Evolutionary conservation across 208 protist species (phyloP).

Genomic region (Jaenimonas drosophilae): DNA sequence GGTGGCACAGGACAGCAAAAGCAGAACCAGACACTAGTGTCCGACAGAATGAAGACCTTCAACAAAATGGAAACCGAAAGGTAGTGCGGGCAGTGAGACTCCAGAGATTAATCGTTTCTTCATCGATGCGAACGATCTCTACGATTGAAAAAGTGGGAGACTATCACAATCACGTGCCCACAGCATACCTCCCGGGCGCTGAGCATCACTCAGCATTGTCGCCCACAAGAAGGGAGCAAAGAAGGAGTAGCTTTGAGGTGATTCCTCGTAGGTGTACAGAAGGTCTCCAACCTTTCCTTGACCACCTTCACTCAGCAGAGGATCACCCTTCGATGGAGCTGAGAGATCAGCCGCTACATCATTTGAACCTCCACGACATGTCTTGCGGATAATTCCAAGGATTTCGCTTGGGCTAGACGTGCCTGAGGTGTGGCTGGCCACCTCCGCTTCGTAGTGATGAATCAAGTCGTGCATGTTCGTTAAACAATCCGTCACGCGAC

Average conservation of each 20-base stretch:
- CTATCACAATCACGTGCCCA: slow-evolving; percentile 29
- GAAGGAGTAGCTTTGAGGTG: slow-evolving; percentile 68
- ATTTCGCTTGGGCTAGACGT: slow-evolving; percentile 3
- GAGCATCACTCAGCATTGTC: slow-evolving; percentile 40
- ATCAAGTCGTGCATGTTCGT: slow-evolving; percentile 12
- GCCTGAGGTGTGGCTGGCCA: slow-evolving; percentile 17
- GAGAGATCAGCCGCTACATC: too few relatives aligned
- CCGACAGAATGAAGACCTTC: too few relatives aligned
- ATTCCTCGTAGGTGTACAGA: slow-evolving; percentile 74
- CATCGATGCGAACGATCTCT: too few relatives aligned
- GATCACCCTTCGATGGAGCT: too few relatives aligned
- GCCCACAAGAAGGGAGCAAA: slow-evolving; percentile 81
- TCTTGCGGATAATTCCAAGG: not conserved
- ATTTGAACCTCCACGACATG: too few relatives aligned
- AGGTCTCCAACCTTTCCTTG: slow-evolving; percentile 14
- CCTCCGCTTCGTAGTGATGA: slow-evolving; percentile 32
- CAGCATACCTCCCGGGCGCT: slow-evolving; percentile 41
- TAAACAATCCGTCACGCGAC: slow-evolving; percentile 3
- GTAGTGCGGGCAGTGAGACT: too few relatives aligned
- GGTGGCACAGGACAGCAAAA: too few relatives aligned
- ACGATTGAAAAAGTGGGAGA: slow-evolving; percentile 38
- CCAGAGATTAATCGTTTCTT: too few relatives aligned
- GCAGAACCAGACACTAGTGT: too few relatives aligned
- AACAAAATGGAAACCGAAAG: too few relatives aligned
- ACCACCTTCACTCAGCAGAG: not conserved